phyloP scores from a whole-genome alignment of 2,329 filamentous ascomycete species.

The Penicillium digitatum region DNA sequence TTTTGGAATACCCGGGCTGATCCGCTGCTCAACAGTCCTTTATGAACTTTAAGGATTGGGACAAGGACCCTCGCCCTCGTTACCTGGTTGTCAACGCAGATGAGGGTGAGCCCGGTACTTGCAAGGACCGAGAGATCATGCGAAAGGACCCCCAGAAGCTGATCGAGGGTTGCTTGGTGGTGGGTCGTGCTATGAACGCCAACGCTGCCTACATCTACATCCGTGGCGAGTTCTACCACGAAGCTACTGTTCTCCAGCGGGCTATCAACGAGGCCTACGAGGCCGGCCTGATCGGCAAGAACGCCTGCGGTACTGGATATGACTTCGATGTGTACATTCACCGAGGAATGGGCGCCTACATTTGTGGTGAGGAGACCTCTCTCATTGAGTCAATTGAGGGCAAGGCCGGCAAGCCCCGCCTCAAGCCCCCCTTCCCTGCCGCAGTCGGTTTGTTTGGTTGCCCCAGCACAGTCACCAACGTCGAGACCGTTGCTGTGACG shows the following conservation, averaged over 20 bases:
- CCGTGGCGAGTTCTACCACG: constrained; percentile 94
- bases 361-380: constrained; percentile 97
- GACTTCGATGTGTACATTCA: constrained; percentile 97
- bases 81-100: constrained; percentile 98
- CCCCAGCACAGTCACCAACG: constrained; percentile 95
- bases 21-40: constrained; percentile 65
- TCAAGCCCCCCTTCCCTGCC: constrained; percentile 98
- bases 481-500: constrained; percentile 92
- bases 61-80: constrained; percentile 91
- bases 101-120: constrained; percentile 96
- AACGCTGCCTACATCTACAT: constrained; percentile 99
- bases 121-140: constrained; percentile 99
- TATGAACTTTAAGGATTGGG: constrained; percentile 99
- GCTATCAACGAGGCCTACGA: constrained; percentile 98
- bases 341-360: constrained; percentile 94
- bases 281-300: constrained; percentile 93
- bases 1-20: constrained; percentile 13
- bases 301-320: constrained; percentile 93
- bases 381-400: constrained; percentile 97
- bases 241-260: constrained; percentile 86
- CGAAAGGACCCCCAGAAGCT: constrained; percentile 99
- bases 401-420: constrained; percentile 95
- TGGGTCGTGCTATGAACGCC: constrained; percentile 97
- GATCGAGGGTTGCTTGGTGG: constrained; percentile 91
- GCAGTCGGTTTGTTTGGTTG: constrained; percentile 97